phyloP scores from a whole-genome alignment of 192 early-diverging fungal genomes.

The Coemansia sp. region DNA sequence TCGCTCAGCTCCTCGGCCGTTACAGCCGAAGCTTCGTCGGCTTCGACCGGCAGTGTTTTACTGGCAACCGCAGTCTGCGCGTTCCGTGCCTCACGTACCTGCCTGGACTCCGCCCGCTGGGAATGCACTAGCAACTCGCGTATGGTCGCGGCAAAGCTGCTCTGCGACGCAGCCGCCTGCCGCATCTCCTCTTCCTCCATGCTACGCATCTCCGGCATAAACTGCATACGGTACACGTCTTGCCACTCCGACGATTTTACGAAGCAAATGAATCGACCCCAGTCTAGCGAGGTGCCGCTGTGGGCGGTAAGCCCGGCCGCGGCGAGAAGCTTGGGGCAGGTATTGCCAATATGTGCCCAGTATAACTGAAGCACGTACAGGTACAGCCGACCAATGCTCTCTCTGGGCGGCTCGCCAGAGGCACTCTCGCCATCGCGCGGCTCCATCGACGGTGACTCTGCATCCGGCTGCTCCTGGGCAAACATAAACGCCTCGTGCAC shows the following conservation, averaged over 20 bases:
- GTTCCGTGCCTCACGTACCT: constrained; percentile 16
- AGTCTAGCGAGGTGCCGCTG: neutral
- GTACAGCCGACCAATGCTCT: constrained; percentile 25
- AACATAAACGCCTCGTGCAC: constrained; percentile 45
- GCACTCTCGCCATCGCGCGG: neutral
- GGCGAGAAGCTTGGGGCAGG: neutral
- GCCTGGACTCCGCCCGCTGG: constrained; percentile 8
- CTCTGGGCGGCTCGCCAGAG: neutral
- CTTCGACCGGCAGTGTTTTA: constrained; percentile 23
- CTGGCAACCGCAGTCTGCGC: constrained; percentile 30
- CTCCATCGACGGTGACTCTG: neutral
- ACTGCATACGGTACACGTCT: constrained; percentile 22
- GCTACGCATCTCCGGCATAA: constrained; percentile 42
- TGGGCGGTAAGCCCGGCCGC: neutral
- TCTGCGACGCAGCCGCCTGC: constrained; percentile 10
- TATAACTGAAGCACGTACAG: constrained; percentile 26
- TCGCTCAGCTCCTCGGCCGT: constrained; percentile 3
- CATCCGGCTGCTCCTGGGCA: constrained; percentile 24
- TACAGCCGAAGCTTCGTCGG: constrained; percentile 20
- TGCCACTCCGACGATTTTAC: constrained; percentile 24
- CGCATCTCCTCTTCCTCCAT: constrained; percentile 36
- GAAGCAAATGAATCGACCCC: constrained; percentile 9
- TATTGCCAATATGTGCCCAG: neutral
- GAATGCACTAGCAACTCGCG: constrained; percentile 19
- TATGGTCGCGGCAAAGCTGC: constrained; percentile 18